These are phyloP conservation scores for Trametes punicea DNA, from an alignment of 768 basidiomycete genomes.

Conservation along the genomic window DNA sequence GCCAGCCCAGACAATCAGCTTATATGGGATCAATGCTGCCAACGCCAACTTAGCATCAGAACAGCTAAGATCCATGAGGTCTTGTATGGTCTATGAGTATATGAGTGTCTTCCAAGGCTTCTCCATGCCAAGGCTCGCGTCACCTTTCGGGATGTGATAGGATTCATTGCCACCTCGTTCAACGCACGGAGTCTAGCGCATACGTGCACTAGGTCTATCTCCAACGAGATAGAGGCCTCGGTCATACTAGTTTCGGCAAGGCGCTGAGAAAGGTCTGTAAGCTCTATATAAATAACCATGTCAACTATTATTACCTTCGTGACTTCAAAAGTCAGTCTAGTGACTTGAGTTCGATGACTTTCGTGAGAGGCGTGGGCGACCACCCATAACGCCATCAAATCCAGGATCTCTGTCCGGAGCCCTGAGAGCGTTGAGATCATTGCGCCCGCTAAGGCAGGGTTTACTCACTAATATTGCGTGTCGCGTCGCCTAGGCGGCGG, in stretches of 20 bases:
- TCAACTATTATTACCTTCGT: not conserved
- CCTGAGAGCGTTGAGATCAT: not conserved
- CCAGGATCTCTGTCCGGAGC: constrained; percentile 21
- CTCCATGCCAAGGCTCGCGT: not conserved
- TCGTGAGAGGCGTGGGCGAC: constrained; percentile 2
- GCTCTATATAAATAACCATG: no score
- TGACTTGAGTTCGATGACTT: not conserved
- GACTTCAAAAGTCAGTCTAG: not conserved
- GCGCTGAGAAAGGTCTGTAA: not conserved
- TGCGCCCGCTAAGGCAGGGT: not conserved
- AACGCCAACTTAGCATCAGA: constrained; percentile 36
- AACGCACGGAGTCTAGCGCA: not conserved
- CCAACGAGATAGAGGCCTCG: not conserved
- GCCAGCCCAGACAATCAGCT: constrained; percentile 53
- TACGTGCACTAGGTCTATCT: not conserved
- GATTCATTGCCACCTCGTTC: not conserved
- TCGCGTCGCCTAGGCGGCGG: not conserved
- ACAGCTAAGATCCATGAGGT: constrained; percentile 40
- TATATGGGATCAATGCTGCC: constrained; percentile 47
- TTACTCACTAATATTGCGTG: not conserved
- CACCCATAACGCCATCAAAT: constrained; percentile 24
- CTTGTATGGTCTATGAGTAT: constrained; percentile 25
- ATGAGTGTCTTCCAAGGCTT: not conserved
- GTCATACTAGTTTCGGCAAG: not conserved
- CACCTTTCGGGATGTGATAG: not conserved